Base-by-base conservation (phyloP, 495 filamentous ascomycete species). In the Talaromyces adpressus region DNA sequence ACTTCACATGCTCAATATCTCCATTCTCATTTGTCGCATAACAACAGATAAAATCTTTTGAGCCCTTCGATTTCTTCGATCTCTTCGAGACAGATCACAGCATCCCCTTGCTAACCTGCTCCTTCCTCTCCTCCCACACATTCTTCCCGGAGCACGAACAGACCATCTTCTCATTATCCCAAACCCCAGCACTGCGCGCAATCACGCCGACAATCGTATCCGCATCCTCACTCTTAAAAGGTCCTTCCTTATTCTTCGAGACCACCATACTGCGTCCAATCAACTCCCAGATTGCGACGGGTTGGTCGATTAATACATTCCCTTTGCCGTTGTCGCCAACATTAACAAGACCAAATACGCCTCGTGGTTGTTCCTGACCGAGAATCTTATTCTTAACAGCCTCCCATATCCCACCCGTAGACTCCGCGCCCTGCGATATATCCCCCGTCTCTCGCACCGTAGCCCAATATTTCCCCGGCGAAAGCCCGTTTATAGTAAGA, bases 141-240 rank as follows among this genome's bases (percentile, higher is more conserved):
- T 92, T 97, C 86, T 98, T 97, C 3, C 94, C 94, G 47, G 91
- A 95, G 75, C 94, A 98, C 14, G 90, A 93, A 72, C 87, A 87
- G 29, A 98, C 94, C 69, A 89, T 97, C 82, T 97, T 98, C 72
- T 97, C 92, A 70, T 98, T 98, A 73, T 97, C 93, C 94, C 94
- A 98, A 59, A 96, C 88, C 14, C 94, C 94, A 25, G 94, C 93
- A 75, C 91, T 96, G 70, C 94, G 81, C 51, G 94, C 94, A 72
- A 98, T 90, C 59, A 98, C 92, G 34, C 94, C 94, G 6, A 96
- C 89, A 47, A 96, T 77, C 32, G 91, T 93, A 70, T 95, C 86
- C 57, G 85, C 81, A 68, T 95, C 90, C 68, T 93, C 88, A 66
- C 78, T 79, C 65, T 85, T 72, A 70, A 86, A 85, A 58, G 77